These are phyloP conservation scores for Verticillium longisporum DNA, from an alignment of 2,329 filamentous ascomycete species.

Conservation along the genomic window DNA sequence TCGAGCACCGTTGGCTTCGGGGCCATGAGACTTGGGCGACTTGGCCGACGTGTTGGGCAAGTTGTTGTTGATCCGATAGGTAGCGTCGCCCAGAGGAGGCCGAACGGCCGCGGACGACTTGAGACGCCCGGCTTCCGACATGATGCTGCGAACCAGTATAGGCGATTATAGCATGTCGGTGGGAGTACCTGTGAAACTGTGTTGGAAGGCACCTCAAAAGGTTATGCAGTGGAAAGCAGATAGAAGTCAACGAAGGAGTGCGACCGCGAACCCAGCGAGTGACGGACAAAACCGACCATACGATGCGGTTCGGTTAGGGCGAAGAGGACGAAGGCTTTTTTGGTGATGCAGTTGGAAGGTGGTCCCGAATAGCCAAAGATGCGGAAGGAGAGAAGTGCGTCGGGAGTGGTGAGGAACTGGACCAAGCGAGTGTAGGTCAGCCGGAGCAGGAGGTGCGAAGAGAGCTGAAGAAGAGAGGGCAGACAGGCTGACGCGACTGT, in stretches of 20 bases:
- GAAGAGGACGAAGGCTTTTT: not conserved
- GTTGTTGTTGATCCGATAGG: slow-evolving; percentile 36
- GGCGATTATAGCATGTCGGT: not conserved
- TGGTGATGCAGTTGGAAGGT: not conserved
- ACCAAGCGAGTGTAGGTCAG: not conserved
- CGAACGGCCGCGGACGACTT: slow-evolving; percentile 15
- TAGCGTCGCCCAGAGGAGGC: slow-evolving; percentile 39
- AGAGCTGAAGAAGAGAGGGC: not conserved
- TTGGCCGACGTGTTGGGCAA: slow-evolving; percentile 19
- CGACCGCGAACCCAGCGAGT: not conserved
- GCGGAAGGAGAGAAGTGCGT: not conserved
- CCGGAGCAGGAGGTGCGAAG: not conserved
- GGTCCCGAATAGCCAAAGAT: not conserved
- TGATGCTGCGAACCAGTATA: not conserved
- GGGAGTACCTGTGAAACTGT: not conserved
- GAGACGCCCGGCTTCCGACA: slow-evolving; percentile 9
- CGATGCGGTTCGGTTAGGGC: not conserved
- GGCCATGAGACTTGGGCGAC: slow-evolving; percentile 21
- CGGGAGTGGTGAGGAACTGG: not conserved
- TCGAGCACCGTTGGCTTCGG: not conserved
- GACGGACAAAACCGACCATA: not conserved
- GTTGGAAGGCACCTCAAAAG: not conserved
- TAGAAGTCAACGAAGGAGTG: not conserved
- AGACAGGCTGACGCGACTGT: not conserved
- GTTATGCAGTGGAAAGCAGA: not conserved